Evolutionary conservation across 2,329 filamentous ascomycete species (phyloP).

Genomic region (Elsinoe arachidis): DNA sequence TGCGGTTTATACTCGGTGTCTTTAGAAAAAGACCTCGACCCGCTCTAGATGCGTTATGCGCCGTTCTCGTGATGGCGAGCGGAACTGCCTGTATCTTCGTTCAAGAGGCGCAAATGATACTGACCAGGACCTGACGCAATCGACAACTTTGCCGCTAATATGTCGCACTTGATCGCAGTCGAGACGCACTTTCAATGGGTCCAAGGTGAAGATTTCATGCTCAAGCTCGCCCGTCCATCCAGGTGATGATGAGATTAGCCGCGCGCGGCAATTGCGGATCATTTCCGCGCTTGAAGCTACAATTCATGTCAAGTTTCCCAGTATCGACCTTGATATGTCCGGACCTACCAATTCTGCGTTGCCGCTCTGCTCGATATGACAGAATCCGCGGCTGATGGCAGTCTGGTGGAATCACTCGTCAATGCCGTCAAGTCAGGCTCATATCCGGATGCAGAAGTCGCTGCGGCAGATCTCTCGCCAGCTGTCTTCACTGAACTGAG

Average conservation of each 20-base stretch:
- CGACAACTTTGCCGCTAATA: too few species aligned
- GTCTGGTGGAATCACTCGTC: slow-evolving; percentile 43
- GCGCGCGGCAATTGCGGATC: background rate
- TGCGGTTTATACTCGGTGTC: background rate
- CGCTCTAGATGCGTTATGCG: too few species aligned
- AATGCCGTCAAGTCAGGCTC: slow-evolving; percentile 51
- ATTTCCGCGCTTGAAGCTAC: background rate
- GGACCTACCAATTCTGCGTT: too few species aligned
- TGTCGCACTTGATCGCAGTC: too few species aligned
- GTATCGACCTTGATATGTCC: too few species aligned
- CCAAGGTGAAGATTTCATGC: too few species aligned
- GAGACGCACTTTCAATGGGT: too few species aligned
- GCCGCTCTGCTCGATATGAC: background rate
- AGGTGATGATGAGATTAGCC: background rate
- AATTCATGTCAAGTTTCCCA: background rate
- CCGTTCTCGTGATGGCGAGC: too few species aligned
- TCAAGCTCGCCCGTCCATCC: background rate
- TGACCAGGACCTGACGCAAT: too few species aligned
- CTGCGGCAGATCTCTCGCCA: slow-evolving; percentile 42
- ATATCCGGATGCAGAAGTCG: slow-evolving; percentile 49
- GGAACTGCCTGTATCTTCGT: too few species aligned
- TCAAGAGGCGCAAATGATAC: too few species aligned
- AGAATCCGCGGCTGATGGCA: background rate
- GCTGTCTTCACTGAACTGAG: slow-evolving; percentile 42
- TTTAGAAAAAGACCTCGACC: background rate